A percentile compares a stretch with the other conserved stretches of the same genome.
Evolutionary conservation across 805 yeast species (phyloP).

Genomic region (Starmerella vaccinii): DNA sequence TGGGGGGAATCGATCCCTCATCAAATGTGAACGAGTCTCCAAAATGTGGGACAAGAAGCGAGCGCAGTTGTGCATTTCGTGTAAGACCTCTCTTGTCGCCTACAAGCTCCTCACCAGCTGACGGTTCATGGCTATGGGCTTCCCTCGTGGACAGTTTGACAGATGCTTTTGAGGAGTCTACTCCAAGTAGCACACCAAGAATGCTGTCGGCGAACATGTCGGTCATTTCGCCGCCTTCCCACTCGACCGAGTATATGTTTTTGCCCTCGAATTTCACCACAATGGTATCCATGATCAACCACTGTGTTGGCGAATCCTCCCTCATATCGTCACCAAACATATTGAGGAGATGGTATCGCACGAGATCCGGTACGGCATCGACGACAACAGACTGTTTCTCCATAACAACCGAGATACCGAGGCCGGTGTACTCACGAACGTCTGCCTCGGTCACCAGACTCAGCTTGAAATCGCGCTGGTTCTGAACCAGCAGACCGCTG

Average conservation of each 20-base stretch:
- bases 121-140: slow-evolving; percentile 33
- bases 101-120: slow-evolving; percentile 18
- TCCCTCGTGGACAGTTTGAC: slow-evolving; percentile 67
- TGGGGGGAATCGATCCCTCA: slow-evolving; percentile 31
- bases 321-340: slow-evolving; percentile 81
- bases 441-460: slow-evolving; percentile 76
- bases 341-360: slow-evolving; percentile 82
- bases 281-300: slow-evolving; percentile 56
- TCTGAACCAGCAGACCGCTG: slow-evolving; percentile 77
- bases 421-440: slow-evolving; percentile 75
- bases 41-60: slow-evolving; percentile 71
- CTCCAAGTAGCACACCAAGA: slow-evolving; percentile 78
- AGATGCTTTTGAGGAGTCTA: slow-evolving; percentile 91
- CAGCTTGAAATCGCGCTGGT: slow-evolving; percentile 67
- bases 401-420: slow-evolving; percentile 72
- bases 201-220: slow-evolving; percentile 93
- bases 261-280: slow-evolving; percentile 39
- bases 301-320: slow-evolving; percentile 19
- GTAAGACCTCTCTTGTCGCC: slow-evolving; percentile 16
- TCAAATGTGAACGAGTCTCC: slow-evolving; percentile 53
- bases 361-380: slow-evolving; percentile 67
- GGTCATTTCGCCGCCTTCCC: slow-evolving; percentile 82
- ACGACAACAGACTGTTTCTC: slow-evolving; percentile 73
- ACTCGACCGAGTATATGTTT: slow-evolving; percentile 58
- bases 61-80: slow-evolving; percentile 46